Evolutionary conservation across 352 stramenopile genomes (phyloP), one percentile per base, ranked within the genome.

Genomic region (Globisporangium cystogenes): DNA sequence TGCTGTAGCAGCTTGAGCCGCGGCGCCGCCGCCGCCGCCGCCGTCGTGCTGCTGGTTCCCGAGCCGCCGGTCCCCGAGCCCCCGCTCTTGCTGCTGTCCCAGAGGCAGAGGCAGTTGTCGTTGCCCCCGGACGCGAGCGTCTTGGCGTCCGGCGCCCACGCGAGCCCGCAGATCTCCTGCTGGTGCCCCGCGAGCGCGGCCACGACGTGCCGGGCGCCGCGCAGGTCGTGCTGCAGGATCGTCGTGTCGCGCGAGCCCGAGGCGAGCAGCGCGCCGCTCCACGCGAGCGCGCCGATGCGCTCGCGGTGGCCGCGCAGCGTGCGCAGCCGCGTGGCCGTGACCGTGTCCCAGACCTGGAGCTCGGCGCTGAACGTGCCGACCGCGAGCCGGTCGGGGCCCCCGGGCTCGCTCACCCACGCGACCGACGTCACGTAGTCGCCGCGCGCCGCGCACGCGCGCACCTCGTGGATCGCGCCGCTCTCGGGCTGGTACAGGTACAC

Each of bases 401-500:
- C 58, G 15, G 68, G 75, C 26, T 55, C 59, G 16, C 26, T 76
- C 15, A 93, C 72, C 91, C 94, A 99, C 4, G 83, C 81, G 4
- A 99, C 94, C 6, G 88, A 98, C 10, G 93, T 98, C 8, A 98
- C 87, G 68, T 98, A 98, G 68, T 98, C 87, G 39, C 87, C 74
- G 15, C 74, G 68, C 11, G 71, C 55, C 10, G 37, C 51, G 45
- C 66, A 78, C 11, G 68, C 67, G 18, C 63, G 41, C 18, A 99
- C 70, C 66, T 98, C 90, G 45, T 95, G 74, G 63, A 98, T 98
- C 51, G 87, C 70, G 21, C 92, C 93, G 26, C 73, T 96, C 18
- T 74, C 75, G 12, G 95, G 82, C 67, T 97, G 87, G 90, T 97
- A 99, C 27, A 99, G 74, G 67, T 98, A 99, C 33, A 99, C 93